These are phyloP conservation scores for Lactarius sp. DNA, from an alignment of 768 basidiomycete genomes.

Conservation along the genomic window DNA sequence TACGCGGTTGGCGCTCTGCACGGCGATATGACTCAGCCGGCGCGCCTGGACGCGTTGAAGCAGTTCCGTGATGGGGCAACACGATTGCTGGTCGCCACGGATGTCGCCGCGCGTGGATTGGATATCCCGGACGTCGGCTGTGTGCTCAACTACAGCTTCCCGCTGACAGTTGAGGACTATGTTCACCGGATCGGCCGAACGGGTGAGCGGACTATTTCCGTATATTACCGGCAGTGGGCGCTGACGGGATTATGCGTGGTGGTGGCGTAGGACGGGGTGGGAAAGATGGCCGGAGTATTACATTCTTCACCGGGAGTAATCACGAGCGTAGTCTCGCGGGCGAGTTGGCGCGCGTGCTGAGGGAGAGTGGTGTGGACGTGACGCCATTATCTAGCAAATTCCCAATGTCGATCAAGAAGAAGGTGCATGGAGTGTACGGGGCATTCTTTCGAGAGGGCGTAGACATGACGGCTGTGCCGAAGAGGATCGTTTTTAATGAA, in stretches of 20 bases:
- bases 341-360: constrained; percentile 84
- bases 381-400: constrained; percentile 76
- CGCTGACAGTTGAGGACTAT: constrained; percentile 91
- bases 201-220: constrained; percentile 40
- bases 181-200: constrained; percentile 89
- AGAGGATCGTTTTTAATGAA: constrained; percentile 68
- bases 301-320: constrained; percentile 92
- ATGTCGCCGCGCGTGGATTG: constrained; percentile 94
- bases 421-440: constrained; percentile 85
- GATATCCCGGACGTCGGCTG: constrained; percentile 95
- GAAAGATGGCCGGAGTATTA: constrained; percentile 83
- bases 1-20: constrained; percentile 81
- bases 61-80: constrained; percentile 80
- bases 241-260: neutral
- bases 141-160: constrained; percentile 98
- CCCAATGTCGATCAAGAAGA: constrained; percentile 97
- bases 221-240: neutral
- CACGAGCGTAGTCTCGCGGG: constrained; percentile 87
- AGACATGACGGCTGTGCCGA: constrained; percentile 54
- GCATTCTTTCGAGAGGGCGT: constrained; percentile 76
- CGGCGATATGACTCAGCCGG: constrained; percentile 84
- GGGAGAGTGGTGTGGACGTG: constrained; percentile 80
- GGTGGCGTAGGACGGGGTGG: constrained; percentile 71
- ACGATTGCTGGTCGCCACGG: constrained; percentile 87
- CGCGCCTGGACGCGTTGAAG: constrained; percentile 80